Evolutionary conservation across 2,329 filamentous ascomycete species (phyloP).

Genomic region (Fusarium nisikadoi): DNA sequence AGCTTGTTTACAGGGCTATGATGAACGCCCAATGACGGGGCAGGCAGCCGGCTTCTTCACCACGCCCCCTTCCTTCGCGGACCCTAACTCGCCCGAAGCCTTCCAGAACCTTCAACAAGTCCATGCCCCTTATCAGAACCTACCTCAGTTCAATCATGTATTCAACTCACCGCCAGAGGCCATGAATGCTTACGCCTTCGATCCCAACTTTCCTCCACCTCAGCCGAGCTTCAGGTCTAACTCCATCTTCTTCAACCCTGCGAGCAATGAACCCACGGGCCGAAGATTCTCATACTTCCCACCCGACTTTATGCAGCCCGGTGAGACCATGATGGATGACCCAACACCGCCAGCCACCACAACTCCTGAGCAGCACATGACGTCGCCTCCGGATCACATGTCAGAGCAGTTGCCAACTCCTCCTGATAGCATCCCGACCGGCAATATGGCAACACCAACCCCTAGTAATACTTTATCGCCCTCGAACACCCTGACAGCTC

Average conservation of each 20-base stretch:
- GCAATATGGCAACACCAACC: constrained; percentile 46
- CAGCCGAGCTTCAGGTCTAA: constrained; percentile 72
- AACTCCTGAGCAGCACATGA: constrained; percentile 43
- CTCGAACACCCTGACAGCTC: constrained; percentile 47
- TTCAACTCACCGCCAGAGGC: constrained; percentile 67
- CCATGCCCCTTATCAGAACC: constrained; percentile 55
- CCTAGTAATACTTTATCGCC: constrained; percentile 53
- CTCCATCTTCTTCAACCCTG: constrained; percentile 72
- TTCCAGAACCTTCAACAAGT: constrained; percentile 49
- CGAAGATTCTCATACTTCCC: constrained; percentile 73
- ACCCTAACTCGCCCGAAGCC: constrained; percentile 47
- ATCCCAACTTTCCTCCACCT: constrained; percentile 54
- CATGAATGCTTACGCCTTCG: constrained; percentile 59
- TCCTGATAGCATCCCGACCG: constrained; percentile 54
- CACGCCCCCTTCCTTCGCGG: constrained; percentile 48
- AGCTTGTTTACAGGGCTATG: constrained; percentile 89
- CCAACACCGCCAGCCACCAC: constrained; percentile 48
- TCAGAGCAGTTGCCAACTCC: constrained; percentile 55
- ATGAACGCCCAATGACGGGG: constrained; percentile 57
- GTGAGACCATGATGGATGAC: constrained; percentile 50
- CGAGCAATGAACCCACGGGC: constrained; percentile 63
- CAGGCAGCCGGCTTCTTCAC: constrained; percentile 47
- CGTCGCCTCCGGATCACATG: constrained; percentile 46
- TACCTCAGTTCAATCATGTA: constrained; percentile 68
- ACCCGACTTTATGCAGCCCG: constrained; percentile 59